Base-by-base conservation (phyloP, 2,329 filamentous ascomycete genomes). In the Colletotrichum lini region DNA sequence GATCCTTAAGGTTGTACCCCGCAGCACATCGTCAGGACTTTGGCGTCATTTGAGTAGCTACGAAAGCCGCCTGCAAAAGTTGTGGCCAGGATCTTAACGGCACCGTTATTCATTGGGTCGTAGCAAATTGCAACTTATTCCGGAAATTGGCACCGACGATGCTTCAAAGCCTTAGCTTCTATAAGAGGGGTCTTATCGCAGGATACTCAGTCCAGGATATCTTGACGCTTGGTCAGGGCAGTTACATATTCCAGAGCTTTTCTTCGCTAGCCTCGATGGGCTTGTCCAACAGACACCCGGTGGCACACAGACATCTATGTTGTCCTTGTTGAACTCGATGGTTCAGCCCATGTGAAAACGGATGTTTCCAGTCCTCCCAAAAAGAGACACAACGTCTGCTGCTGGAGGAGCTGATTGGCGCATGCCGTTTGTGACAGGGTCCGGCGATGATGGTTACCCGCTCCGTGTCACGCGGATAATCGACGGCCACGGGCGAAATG, bases 61-160 rank as follows among this genome's bases (percentile, higher is more conserved):
- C 70, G 0, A 84, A 87, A 1, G 91, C 91, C 76, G 93, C 35
- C 91, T 1, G 91, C 88, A 54, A 94, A 83, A 0, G 93, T 91
- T 0, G 93, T 90, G 0, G 91, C 93, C 42, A 93, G 78, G 74
- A 26, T 26, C 26, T 91, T 92, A 70, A 93, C 83, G 1, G 93
- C 91, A 85, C 90, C 93, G 74, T 93, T 91, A 74, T 91, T 92
- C 91, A 93, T 93, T 0, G 91, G 93, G 0, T 92, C 92, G 76
- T 93, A 93, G 58, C 90, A 83, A 66, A 87, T 84, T 1, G 87
- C 87, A 73, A 89, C 35, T 89, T 0, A 87, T 89, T 0, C 87
- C 87, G 61, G 84, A 90, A 80, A 5, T 93, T 81, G 87, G 89
- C 89, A 3, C 87, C 88, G 1, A 87, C 88, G 21, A 89, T 83